Evolutionary conservation across 2,329 filamentous ascomycete species (phyloP).

Genomic region (Phaeosphaeria sp.): DNA sequence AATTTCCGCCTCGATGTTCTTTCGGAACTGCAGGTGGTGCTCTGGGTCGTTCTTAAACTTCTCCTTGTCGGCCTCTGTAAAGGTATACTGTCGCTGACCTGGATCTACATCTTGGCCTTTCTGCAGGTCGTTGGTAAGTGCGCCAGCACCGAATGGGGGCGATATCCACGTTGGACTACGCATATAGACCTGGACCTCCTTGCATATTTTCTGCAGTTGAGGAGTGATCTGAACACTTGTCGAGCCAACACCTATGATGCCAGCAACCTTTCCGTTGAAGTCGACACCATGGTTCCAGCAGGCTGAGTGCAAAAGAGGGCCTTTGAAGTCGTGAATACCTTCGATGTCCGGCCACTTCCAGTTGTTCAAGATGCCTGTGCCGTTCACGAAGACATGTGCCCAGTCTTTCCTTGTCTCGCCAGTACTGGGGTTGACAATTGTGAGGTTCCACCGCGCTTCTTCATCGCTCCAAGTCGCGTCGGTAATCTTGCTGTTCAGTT

Average conservation of each 20-base stretch:
- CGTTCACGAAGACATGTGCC: conserved; percentile 53
- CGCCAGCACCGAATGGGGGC: conserved; percentile 47
- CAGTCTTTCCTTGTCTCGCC: conserved; percentile 42
- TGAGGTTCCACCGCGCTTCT: conserved; percentile 49
- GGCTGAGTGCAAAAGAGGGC: conserved; percentile 54
- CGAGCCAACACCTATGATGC: conserved; percentile 44
- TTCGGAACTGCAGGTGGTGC: conserved; percentile 58
- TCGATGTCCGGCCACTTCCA: conserved; percentile 55
- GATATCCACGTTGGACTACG: conserved; percentile 51
- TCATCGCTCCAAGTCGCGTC: conserved; percentile 54
- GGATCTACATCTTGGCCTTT: conserved; percentile 49
- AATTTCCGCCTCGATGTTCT: conserved; percentile 57
- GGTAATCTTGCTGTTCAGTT: conserved; percentile 54
- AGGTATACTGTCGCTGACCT: conserved; percentile 52
- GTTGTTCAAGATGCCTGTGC: conserved; percentile 54
- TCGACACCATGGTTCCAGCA: conserved; percentile 51
- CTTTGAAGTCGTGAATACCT: conserved; percentile 52
- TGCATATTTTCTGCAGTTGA: conserved; percentile 47
- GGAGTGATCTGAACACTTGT: conserved; percentile 48
- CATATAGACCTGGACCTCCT: conserved; percentile 46
- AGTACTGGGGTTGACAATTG: conserved; percentile 44
- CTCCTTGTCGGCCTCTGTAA: conserved; percentile 61
- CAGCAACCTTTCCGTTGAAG: conserved; percentile 37
- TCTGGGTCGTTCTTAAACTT: conserved; percentile 65
- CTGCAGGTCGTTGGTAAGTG: conserved; percentile 41